These are phyloP conservation scores for Globisporangium cystogenes DNA, from an alignment of 352 stramenopile genomes.

Conservation along the genomic window DNA sequence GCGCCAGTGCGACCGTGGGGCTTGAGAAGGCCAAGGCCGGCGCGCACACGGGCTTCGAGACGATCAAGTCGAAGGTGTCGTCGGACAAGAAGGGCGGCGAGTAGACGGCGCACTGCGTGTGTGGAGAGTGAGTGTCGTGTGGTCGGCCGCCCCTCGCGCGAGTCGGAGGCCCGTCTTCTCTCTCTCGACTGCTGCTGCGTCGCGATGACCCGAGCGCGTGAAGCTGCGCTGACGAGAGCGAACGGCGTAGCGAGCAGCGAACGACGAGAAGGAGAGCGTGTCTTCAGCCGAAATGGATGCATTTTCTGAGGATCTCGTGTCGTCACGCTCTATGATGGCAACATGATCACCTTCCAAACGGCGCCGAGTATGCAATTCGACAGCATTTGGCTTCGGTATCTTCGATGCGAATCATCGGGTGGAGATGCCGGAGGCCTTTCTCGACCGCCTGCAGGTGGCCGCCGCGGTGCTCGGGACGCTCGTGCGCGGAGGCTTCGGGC, in stretches of 20 bases:
- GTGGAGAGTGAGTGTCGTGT: not conserved
- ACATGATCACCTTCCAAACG: no score
- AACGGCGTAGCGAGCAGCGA: no score
- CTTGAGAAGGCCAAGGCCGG: constrained; percentile 81
- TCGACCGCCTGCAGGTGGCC: constrained; percentile 8
- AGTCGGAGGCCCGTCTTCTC: not conserved
- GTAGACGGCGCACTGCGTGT: constrained; percentile 7
- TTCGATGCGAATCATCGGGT: constrained; percentile 1
- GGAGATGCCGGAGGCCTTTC: constrained; percentile 1
- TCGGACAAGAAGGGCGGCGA: constrained; percentile 53
- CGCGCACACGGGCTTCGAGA: constrained; percentile 58
- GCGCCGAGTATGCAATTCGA: no score
- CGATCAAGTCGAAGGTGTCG: constrained; percentile 72
- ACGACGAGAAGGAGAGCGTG: no score
- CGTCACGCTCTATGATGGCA: no score
- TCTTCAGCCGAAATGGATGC: no score
- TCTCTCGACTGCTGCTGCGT: no score
- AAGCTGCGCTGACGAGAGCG: no score
- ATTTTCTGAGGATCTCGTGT: no score
- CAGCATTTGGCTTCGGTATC: not conserved
- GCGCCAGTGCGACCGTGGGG: constrained; percentile 45
- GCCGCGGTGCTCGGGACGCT: constrained; percentile 23
- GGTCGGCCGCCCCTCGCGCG: not conserved
- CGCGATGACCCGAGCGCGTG: no score
- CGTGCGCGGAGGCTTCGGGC: constrained; percentile 37